Evolutionary conservation across 306 rosid species (phyloP).

Genomic region (Hippophae tibetana): DNA sequence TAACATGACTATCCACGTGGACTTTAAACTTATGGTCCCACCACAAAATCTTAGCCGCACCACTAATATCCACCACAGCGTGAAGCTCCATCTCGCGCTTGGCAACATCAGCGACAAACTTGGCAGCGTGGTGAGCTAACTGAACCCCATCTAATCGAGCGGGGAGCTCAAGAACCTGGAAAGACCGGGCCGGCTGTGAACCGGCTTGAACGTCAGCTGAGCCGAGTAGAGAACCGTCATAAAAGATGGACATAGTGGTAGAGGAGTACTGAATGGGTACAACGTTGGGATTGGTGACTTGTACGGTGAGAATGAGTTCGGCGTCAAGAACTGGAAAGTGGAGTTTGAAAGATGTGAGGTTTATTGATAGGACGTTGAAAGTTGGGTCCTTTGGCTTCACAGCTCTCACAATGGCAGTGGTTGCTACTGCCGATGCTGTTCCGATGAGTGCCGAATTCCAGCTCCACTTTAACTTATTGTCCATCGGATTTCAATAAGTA

Average conservation of each 20-base stretch:
- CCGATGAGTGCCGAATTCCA: slow-evolving; percentile 69
- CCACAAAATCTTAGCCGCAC: slow-evolving; percentile 63
- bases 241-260: slow-evolving; percentile 77
- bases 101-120: slow-evolving; percentile 47
- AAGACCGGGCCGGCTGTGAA: slow-evolving; percentile 57
- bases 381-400: slow-evolving; percentile 73
- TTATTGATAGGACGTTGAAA: slow-evolving; percentile 60
- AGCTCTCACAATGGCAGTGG: slow-evolving; percentile 39
- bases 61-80: slow-evolving; percentile 55
- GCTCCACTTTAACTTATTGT: slow-evolving; percentile 39
- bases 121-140: slow-evolving; percentile 54
- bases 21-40: slow-evolving; percentile 67
- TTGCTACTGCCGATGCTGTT: slow-evolving; percentile 63
- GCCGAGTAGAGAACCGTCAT: slow-evolving; percentile 70
- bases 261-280: slow-evolving; percentile 63
- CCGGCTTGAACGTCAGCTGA: slow-evolving; percentile 68
- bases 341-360: slow-evolving; percentile 57
- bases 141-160: slow-evolving; percentile 52
- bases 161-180: slow-evolving; percentile 62
- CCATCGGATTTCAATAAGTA: slow-evolving; percentile 15
- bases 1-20: slow-evolving; percentile 67
- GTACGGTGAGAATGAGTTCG: slow-evolving; percentile 63
- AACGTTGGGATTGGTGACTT: slow-evolving; percentile 82
- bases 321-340: slow-evolving; percentile 57
- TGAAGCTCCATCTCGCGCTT: slow-evolving; percentile 69